Percentiles rank a stretch among this genome's conserved stretches.
These are phyloP conservation scores for Pseudomicrostroma phylloplanum DNA, from an alignment of 1,284 basidiomycete genomes.

Conservation along the genomic window DNA sequence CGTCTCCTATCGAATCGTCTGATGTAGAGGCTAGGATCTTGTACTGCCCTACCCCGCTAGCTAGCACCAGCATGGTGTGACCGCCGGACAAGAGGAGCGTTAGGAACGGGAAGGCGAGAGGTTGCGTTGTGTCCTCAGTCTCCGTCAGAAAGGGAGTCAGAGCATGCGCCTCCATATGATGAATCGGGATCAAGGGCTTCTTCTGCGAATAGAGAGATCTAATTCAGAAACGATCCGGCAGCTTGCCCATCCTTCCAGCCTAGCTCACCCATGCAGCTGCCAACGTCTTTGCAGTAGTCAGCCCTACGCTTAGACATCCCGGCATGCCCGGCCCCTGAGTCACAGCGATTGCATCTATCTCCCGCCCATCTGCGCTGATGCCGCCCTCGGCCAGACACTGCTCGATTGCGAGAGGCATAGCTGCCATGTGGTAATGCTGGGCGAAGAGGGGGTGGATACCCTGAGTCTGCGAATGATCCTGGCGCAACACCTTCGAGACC, in stretches of 20 bases:
- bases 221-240: too few species aligned
- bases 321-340: constrained; percentile 48
- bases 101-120: constrained; percentile 36
- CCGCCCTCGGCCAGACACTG: constrained; percentile 12
- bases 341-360: constrained; percentile 46
- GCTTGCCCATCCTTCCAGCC: too few species aligned
- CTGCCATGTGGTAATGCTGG: constrained; percentile 28
- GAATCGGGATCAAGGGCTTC: constrained; percentile 41
- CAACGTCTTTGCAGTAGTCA: constrained; percentile 38
- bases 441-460: constrained; percentile 45
- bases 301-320: constrained; percentile 34
- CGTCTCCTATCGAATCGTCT: constrained; percentile 46
- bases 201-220: too few species aligned
- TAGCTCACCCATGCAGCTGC: constrained; percentile 20
- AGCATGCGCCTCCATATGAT: constrained; percentile 47
- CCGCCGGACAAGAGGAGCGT: constrained; percentile 46
- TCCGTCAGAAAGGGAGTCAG: constrained; percentile 35
- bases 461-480: constrained; percentile 38
- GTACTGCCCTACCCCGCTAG: constrained; percentile 22
- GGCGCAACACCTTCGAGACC: constrained; percentile 34
- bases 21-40: constrained; percentile 34
- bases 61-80: constrained; percentile 45
- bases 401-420: constrained; percentile 23
- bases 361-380: constrained; percentile 9
- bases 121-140: constrained; percentile 4